These are phyloP conservation scores for Asclepias syriaca DNA, from an alignment of 257 asterid species.

Conservation along the genomic window DNA sequence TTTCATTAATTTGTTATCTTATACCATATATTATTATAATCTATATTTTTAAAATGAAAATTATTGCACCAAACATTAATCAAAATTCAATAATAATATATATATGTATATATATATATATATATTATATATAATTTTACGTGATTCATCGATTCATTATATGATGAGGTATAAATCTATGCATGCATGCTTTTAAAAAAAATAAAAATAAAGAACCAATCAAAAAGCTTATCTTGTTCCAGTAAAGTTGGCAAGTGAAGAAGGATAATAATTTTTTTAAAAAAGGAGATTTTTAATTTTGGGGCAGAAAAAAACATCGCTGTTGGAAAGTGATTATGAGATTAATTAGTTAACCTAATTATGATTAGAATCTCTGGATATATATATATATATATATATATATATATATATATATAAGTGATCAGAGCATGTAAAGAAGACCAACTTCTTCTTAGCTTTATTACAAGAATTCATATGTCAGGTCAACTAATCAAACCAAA, in stretches of 20 bases:
- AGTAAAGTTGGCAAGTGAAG: constrained; percentile 12
- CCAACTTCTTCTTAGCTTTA: constrained; percentile 8
- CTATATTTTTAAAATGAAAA: too few species aligned
- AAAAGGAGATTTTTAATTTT: too few species aligned
- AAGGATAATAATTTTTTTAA: neutral
- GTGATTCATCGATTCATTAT: too few species aligned
- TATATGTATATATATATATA: too few species aligned
- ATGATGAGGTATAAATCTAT: too few species aligned
- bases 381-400: neutral
- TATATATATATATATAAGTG: neutral
- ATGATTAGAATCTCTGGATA: constrained; percentile 12
- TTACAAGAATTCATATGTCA: constrained; percentile 8
- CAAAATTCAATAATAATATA: too few species aligned
- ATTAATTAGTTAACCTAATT: constrained; percentile 18
- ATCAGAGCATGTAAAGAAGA: constrained; percentile 7
- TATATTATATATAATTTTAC: too few species aligned
- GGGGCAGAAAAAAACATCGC: constrained; percentile 5
- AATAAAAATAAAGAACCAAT: constrained; percentile 2
- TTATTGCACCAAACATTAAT: too few species aligned
- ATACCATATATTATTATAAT: neutral
- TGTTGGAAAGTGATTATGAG: neutral
- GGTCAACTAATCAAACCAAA: constrained; percentile 25
- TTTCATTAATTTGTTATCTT: too few species aligned
- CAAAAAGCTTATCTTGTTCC: constrained; percentile 14
- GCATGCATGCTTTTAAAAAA: neutral